These are phyloP conservation scores for Magnaporthiopsis incrustans DNA, from an alignment of 2,329 filamentous ascomycete species.

Conservation along the genomic window DNA sequence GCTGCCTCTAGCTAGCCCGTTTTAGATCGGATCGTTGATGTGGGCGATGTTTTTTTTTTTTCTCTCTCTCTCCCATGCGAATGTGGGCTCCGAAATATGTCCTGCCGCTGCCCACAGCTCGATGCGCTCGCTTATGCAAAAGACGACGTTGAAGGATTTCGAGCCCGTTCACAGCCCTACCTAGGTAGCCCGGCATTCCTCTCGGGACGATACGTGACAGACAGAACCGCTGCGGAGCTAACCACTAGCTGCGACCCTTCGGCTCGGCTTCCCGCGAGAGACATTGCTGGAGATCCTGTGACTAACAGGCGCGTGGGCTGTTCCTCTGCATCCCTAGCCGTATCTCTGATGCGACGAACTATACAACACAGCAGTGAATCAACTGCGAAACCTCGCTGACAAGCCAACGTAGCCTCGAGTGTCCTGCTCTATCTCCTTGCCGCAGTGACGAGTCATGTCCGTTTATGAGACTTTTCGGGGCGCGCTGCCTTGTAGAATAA, in stretches of 20 bases:
- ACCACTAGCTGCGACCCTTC: not conserved
- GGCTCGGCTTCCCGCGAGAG: not conserved
- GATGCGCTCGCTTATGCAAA: not conserved
- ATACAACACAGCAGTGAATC: not conserved
- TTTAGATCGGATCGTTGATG: not conserved
- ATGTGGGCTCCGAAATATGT: not conserved
- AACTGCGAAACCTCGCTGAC: not conserved
- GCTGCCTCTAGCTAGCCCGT: not conserved
- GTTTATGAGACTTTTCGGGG: too few species aligned
- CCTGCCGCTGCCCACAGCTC: not conserved
- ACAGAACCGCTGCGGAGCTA: not conserved
- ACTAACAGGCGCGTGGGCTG: not conserved
- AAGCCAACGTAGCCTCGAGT: not conserved
- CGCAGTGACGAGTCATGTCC: too few species aligned
- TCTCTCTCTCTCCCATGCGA: not conserved
- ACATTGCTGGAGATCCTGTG: not conserved
- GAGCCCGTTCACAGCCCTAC: not conserved
- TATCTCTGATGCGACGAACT: too few species aligned
- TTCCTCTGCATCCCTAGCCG: too few species aligned
- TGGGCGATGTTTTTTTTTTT: not conserved
- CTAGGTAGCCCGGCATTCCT: not conserved
- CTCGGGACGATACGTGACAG: not conserved
- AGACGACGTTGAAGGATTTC: not conserved
- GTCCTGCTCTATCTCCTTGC: not conserved
- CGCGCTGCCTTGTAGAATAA: too few species aligned